These are phyloP conservation scores for Seminavis robusta DNA, from an alignment of 108 stramenopile species.

Conservation along the genomic window DNA sequence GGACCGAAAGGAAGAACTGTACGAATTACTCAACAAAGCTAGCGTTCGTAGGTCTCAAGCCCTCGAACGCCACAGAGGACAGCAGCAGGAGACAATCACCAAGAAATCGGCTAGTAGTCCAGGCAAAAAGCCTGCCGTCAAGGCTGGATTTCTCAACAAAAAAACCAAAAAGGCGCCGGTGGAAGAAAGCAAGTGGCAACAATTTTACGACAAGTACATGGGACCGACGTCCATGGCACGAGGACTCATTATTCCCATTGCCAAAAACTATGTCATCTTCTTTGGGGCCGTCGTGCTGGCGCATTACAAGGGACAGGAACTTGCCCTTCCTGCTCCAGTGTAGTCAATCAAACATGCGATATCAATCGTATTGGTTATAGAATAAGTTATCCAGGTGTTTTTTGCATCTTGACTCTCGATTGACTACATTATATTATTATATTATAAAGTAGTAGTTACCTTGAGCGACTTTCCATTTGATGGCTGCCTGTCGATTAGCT, in stretches of 20 bases:
- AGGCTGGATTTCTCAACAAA: constrained; percentile 79
- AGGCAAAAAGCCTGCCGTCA: constrained; percentile 50
- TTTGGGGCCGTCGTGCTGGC: constrained; percentile 56
- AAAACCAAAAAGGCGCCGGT: constrained; percentile 19
- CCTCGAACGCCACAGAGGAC: constrained; percentile 45
- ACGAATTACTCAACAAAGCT: constrained; percentile 68
- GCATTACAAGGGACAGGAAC: constrained; percentile 69
- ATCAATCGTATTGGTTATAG: no score
- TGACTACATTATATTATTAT: no score
- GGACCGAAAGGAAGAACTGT: constrained; percentile 68
- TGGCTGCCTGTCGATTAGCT: no score
- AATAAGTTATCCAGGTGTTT: no score
- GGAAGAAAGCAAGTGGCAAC: constrained; percentile 29
- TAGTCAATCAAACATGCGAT: no score
- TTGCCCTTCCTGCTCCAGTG: constrained; percentile 80
- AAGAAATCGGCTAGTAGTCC: not conserved
- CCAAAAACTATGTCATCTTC: constrained; percentile 78
- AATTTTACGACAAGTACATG: constrained; percentile 53
- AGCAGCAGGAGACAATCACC: constrained; percentile 10
- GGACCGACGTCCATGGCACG: constrained; percentile 73
- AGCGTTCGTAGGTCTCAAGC: constrained; percentile 68
- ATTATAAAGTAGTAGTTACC: no score
- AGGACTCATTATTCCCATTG: constrained; percentile 45
- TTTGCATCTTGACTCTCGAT: no score
- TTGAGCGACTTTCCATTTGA: no score